Evolutionary conservation across 257 asterid species (phyloP).

Genomic region (Marsdenia floribunda): DNA sequence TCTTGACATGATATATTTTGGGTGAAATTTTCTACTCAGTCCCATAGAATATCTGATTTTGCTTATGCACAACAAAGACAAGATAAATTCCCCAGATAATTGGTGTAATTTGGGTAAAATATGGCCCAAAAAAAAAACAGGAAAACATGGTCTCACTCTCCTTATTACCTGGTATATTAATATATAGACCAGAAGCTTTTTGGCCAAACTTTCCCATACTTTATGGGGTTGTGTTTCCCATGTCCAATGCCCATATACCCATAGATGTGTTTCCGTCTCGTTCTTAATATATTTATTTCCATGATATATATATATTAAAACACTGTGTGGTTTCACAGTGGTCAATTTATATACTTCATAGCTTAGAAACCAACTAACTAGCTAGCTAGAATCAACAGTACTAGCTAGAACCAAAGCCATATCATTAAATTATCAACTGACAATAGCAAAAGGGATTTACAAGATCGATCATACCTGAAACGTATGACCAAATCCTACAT

Average conservation of each 20-base stretch:
- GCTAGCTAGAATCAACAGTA: not conserved
- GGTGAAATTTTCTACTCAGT: not conserved
- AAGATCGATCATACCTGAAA: conserved; percentile 11
- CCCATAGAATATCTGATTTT: conserved; percentile 1
- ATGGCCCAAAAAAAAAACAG: not conserved
- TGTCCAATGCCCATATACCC: conserved; percentile 38
- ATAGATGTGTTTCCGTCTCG: too few species aligned
- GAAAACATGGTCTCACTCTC: not conserved
- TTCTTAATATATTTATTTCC: conserved; percentile 7
- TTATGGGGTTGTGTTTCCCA: conserved; percentile 84
- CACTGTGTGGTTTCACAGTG: not conserved
- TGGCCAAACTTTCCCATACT: conserved; percentile 60
- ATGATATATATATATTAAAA: too few species aligned
- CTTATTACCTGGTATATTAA: conserved; percentile 18
- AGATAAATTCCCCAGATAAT: conserved; percentile 3
- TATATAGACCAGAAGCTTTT: conserved; percentile 23
- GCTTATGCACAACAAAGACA: conserved; percentile 11
- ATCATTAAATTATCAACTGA: conserved; percentile 13
- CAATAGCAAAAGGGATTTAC: conserved; percentile 12
- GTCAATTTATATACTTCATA: not conserved
- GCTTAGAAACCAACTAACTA: not conserved
- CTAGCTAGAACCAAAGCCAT: not conserved
- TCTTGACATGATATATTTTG: not conserved
- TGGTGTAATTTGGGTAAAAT: not conserved
- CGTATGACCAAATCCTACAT: conserved; percentile 5